Base-by-base conservation (phyloP, 345 rosid species). In the Clarkia xantiana region DNA sequence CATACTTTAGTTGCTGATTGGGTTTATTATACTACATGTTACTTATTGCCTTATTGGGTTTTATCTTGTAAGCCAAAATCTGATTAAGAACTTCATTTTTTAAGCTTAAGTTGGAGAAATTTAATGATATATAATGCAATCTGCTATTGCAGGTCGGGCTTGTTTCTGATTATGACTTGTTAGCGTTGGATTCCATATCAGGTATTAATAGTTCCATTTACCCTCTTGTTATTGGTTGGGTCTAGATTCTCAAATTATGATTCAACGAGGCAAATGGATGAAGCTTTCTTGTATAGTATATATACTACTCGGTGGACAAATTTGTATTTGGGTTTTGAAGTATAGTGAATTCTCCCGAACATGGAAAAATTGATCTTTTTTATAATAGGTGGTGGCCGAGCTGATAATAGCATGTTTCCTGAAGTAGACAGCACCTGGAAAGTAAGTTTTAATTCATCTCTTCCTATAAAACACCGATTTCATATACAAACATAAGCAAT, bases 381-480 rank as follows among this genome's bases (percentile, higher is more conserved):
- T 40, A 3, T 44, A 29, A 41, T 59, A 86, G 86, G 94, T 63
- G 65, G 73, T 45, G 75, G 72, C 62, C 69, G 51, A 62, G 65
- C 83, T 57, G 85, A 83, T 40, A 86, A 70, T 53, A 49, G 56
- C 70, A 71, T 91, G 88, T 91, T 91, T 64, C 96, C 98, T 58
- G 94, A 91, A 51, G 96, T 91, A 57, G 94, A 83, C 77, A 83
- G 94, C 75, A 74, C 81, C 16, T 86, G 91, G 93, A 81, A 86
- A 75, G 88, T 90, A 77, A n/a, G 83, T 65, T 49, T 63, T 42
- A 62, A 58, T 53, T 52, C 11, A 64, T 59, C 25, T 59, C 62
- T 44, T 38, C 11, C 42, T n/a, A 2, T 34, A 25, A 19, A 12
- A 34, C 16, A 41, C 14, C 20, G 39, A 9, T 29, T 45, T 29